phyloP scores from a whole-genome alignment of 108 stramenopile genomes.

The Cyclotella cryptica region DNA sequence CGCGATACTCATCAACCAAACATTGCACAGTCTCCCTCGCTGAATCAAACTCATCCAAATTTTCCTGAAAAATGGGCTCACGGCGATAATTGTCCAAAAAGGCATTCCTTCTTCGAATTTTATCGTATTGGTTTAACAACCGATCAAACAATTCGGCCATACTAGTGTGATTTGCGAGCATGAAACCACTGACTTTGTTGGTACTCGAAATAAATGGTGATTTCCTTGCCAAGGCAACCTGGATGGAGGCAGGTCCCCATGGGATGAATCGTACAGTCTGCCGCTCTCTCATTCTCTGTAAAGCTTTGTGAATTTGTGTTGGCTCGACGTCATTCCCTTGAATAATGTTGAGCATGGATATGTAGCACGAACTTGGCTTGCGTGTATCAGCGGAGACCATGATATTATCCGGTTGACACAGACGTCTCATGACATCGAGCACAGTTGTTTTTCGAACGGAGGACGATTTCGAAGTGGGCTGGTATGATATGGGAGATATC shows the following conservation, averaged over 20 bases:
- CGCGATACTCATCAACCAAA: slow-evolving; percentile 96
- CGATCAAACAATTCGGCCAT: slow-evolving; percentile 97
- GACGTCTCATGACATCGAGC: slow-evolving; percentile 98
- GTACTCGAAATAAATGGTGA: slow-evolving; percentile 91
- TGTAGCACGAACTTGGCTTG: slow-evolving; percentile 92
- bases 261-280: slow-evolving; percentile 96
- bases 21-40: slow-evolving; percentile 94
- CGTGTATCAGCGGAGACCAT: slow-evolving; percentile 97
- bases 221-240: slow-evolving; percentile 97
- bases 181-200: slow-evolving; percentile 97
- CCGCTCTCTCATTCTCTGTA: slow-evolving; percentile 97
- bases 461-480: slow-evolving; percentile 20
- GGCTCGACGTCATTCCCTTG: slow-evolving; percentile 97
- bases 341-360: slow-evolving; percentile 98
- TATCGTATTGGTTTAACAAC: slow-evolving; percentile 91
- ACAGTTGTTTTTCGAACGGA: slow-evolving; percentile 98
- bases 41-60: slow-evolving; percentile 96
- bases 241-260: slow-evolving; percentile 98
- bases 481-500: slow-evolving; percentile 14
- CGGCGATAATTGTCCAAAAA: slow-evolving; percentile 97
- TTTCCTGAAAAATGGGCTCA: slow-evolving; percentile 97
- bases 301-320: slow-evolving; percentile 97
- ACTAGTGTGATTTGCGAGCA: slow-evolving; percentile 98
- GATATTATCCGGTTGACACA: slow-evolving; percentile 98
- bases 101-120: slow-evolving; percentile 94